phyloP scores from a whole-genome alignment of 768 basidiomycete species.

The Dentipellis sp. region DNA sequence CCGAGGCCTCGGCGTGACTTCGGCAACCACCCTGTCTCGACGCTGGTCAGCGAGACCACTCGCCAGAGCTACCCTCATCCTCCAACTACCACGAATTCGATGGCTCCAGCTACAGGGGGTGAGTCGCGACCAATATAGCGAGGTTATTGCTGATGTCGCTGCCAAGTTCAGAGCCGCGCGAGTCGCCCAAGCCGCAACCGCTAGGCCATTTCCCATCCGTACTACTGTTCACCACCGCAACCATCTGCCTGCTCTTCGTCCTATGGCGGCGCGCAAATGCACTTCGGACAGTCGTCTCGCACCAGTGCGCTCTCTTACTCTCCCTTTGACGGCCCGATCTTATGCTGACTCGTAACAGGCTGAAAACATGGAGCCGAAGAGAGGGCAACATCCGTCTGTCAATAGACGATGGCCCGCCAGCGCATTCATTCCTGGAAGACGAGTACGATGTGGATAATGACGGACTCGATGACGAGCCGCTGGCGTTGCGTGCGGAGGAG shows the following conservation, averaged over 20 bases:
- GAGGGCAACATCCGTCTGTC: conserved; percentile 57
- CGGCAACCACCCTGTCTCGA: background rate
- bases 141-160: no score
- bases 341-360: conserved; percentile 22
- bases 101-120: conserved; percentile 26
- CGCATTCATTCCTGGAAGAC: conserved; percentile 48
- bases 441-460: conserved; percentile 38
- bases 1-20: background rate
- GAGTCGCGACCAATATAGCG: background rate
- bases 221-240: conserved; percentile 45
- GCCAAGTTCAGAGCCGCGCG: conserved; percentile 23
- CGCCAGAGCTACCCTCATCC: conserved; percentile 49
- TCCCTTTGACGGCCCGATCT: background rate
- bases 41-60: no score
- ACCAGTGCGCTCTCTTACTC: conserved; percentile 32
- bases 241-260: conserved; percentile 45
- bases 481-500: background rate
- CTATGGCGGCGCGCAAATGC: conserved; percentile 51
- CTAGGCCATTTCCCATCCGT: conserved; percentile 46
- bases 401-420: conserved; percentile 57
- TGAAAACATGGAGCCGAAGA: conserved; percentile 42
- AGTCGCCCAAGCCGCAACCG: conserved; percentile 52
- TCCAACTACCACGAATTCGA: conserved; percentile 58
- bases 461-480: conserved; percentile 3
- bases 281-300: conserved; percentile 46